phyloP scores from a whole-genome alignment of 768 basidiomycete genomes.

The Auricularia cornea region DNA sequence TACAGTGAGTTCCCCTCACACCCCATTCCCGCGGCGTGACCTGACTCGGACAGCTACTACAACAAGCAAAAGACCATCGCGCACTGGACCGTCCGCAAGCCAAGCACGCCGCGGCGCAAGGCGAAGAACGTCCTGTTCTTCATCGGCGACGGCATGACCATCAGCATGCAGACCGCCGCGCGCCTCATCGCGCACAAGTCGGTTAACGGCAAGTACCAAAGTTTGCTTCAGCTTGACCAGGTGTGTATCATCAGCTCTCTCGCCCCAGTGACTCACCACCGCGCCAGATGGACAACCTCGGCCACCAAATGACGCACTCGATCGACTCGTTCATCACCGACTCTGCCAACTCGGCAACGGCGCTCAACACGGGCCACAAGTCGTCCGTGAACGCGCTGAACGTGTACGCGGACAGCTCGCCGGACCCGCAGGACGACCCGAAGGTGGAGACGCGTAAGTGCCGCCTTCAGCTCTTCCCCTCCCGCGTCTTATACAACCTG shows the following conservation, averaged over 20 bases:
- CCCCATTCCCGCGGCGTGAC: no score
- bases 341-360: slow-evolving; percentile 31
- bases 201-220: slow-evolving; percentile 29
- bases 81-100: slow-evolving; percentile 21
- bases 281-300: slow-evolving; percentile 7
- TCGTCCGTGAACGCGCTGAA: slow-evolving; percentile 29
- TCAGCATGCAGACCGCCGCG: slow-evolving; percentile 26
- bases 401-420: slow-evolving; percentile 24
- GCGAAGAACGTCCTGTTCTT: slow-evolving; percentile 32
- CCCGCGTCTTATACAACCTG: background rate
- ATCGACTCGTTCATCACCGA: slow-evolving; percentile 25
- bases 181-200: slow-evolving; percentile 30
- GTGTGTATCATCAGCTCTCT: slow-evolving; percentile 7
- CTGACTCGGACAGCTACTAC: slow-evolving; percentile 23
- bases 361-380: slow-evolving; percentile 27
- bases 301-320: slow-evolving; percentile 27
- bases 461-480: background rate
- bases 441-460: slow-evolving; percentile 22
- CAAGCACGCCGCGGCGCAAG: slow-evolving; percentile 11
- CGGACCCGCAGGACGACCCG: slow-evolving; percentile 20
- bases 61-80: slow-evolving; percentile 22
- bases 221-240: slow-evolving; percentile 17
- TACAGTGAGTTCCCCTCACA: background rate
- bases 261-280: background rate
- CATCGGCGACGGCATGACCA: slow-evolving; percentile 21